Evolutionary conservation across 2,329 filamentous ascomycete genomes (phyloP), one percentile per base, ranked within the genome.

Genomic region (Sporothrix mexicana): DNA sequence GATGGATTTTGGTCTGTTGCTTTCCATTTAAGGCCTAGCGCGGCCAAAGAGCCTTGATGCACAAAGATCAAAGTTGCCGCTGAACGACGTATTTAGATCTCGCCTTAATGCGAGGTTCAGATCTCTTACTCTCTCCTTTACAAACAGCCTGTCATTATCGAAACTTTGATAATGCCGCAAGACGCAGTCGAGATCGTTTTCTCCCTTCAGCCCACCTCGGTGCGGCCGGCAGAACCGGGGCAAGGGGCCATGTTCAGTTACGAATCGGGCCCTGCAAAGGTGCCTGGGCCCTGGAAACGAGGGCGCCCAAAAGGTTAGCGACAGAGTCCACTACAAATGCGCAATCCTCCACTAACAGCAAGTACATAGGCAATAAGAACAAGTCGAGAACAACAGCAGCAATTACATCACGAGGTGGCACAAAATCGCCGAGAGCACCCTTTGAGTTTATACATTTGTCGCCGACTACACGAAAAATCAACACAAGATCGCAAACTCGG

Each of bases 271-370:
- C 72, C 53, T 6, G 59, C 55, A 13, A 73, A 73, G 41, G 72
- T 70, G 30, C 72, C 72, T 17, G 67, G 72, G 17, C 72, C 72
- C 15, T 73, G 72, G 72, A 73, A 67, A 17, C 55, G 72, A 36
- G 72, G 72, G 9, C 72, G 72, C 20, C 72, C 72, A 13, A 70
- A 30, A 59, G 66, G 72, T 55, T 23, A 61, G 30, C 25, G 8
- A n/a, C 15, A 36, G 10, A 41, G 3, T 6, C 17, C 13, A 36
- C 57, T 41, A 25, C 15, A 13, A 59, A 59, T 36, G 13, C 36
- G 62, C 5, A 3, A 8, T 9, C 4, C 1, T 57, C 7, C 15
- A 47, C 67, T 69, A 17, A 69, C 36, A 23, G 36, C 25, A 17
- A 23, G 8, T 9, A 7, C n/a, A 12, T n/a, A 69, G 66, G 7